phyloP scores from a whole-genome alignment of 768 basidiomycete genomes.

The Mycena belliarum region DNA sequence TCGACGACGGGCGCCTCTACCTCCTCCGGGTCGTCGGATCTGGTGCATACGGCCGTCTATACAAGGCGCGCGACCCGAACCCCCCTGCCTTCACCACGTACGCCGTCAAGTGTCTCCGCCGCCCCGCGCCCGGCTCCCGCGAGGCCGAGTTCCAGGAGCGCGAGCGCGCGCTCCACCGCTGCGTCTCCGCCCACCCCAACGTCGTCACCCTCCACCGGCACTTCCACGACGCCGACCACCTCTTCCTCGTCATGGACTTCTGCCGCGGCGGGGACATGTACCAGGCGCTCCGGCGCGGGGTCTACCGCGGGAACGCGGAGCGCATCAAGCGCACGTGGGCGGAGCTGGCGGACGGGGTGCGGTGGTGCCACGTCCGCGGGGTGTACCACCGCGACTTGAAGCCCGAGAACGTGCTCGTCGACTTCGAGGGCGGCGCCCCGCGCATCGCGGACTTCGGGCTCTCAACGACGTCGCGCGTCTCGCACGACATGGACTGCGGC shows the following conservation, averaged over 20 bases:
- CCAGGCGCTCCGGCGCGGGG: slow-evolving; percentile 41
- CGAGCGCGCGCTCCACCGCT: slow-evolving; percentile 49
- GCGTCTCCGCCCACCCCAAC: too few relatives aligned
- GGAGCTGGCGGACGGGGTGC: slow-evolving; percentile 56
- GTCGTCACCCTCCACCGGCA: slow-evolving; percentile 55
- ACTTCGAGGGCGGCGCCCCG: slow-evolving; percentile 39
- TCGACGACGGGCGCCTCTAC: slow-evolving; percentile 10
- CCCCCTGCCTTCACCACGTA: slow-evolving; percentile 2
- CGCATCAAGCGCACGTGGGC: slow-evolving; percentile 53
- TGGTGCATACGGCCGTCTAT: slow-evolving; percentile 21
- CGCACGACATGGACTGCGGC: slow-evolving; percentile 34
- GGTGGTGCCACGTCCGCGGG: slow-evolving; percentile 51
- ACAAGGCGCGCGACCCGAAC: slow-evolving; percentile 11
- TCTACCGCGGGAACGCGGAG: slow-evolving; percentile 38
- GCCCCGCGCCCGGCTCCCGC: slow-evolving; percentile 37
- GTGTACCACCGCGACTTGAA: slow-evolving; percentile 26
- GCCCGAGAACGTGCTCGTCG: slow-evolving; percentile 50
- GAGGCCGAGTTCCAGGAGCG: slow-evolving; percentile 46
- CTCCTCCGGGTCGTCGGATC: slow-evolving; percentile 17
- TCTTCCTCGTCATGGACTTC: slow-evolving; percentile 48
- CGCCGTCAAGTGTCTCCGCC: slow-evolving; percentile 58
- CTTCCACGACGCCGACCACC: slow-evolving; percentile 44
- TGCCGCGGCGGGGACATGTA: slow-evolving; percentile 46
- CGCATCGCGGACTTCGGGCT: slow-evolving; percentile 61
- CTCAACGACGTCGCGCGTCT: slow-evolving; percentile 12